Conservation (phyloP, 495 filamentous ascomycete species). For the Aspergillus affinis region DNA sequence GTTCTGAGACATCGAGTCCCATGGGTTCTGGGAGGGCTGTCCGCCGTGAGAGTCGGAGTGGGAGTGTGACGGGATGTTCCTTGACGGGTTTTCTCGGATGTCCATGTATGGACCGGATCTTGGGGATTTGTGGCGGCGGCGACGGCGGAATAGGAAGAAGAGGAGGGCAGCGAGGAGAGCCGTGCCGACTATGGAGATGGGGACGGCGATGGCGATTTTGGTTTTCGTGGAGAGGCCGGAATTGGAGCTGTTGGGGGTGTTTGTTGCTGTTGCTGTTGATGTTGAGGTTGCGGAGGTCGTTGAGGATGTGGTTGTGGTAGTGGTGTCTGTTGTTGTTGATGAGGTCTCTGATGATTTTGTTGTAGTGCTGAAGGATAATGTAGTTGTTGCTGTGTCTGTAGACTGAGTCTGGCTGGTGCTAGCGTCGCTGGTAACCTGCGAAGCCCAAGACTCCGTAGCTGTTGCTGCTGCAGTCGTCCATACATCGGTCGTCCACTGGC, state of each 20-base stretch:
- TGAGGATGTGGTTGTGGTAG: not conserved
- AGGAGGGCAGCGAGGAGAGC: constrained; percentile 25
- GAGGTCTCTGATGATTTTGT: not conserved
- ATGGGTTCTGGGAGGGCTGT: not conserved
- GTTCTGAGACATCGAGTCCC: too few relatives aligned
- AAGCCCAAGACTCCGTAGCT: not conserved
- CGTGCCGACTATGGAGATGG: constrained; percentile 34
- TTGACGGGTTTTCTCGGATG: not conserved
- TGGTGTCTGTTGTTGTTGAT: not conserved
- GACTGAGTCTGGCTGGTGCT: too few relatives aligned
- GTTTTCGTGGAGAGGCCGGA: constrained; percentile 20
- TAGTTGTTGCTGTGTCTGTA: not conserved
- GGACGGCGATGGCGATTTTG: constrained; percentile 41
- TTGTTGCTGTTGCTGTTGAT: not conserved
- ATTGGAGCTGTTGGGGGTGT: not conserved
- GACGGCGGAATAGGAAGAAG: constrained; percentile 28
- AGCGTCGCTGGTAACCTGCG: not conserved
- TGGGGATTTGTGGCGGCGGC: constrained; percentile 18
- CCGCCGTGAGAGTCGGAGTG: not conserved
- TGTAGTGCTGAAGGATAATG: not conserved
- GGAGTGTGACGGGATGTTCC: not conserved
- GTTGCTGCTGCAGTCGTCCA: not conserved
- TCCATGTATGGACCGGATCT: constrained; percentile 18
- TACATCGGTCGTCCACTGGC: not conserved
- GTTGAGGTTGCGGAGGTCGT: not conserved